Conservation (phyloP, 2,329 filamentous ascomycete genomes). For the Epichloe typhina region DNA sequence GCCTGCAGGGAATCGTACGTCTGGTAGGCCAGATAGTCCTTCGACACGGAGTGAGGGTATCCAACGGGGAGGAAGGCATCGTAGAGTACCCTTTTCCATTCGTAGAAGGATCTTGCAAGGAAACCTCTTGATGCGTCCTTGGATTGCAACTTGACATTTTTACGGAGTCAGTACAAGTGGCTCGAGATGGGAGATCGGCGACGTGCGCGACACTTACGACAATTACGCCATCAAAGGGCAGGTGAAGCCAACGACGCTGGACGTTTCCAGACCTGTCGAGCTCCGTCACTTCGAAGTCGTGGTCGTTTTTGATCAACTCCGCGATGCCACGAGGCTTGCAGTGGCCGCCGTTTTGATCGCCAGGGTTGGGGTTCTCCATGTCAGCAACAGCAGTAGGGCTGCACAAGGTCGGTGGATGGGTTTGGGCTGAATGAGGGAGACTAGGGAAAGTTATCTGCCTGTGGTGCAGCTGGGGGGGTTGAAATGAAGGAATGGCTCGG, state of each 20-base stretch:
- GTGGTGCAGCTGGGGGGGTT: neutral
- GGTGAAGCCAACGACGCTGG: slow-evolving; percentile 22
- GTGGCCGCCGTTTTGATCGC: neutral
- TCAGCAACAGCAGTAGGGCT: neutral
- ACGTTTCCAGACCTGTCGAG: slow-evolving; percentile 25
- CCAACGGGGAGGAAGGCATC: slow-evolving; percentile 76
- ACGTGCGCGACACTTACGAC: slow-evolving; percentile 11
- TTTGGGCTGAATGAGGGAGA: too few relatives aligned
- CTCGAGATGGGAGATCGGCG: neutral
- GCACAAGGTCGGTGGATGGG: too few relatives aligned
- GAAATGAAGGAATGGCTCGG: neutral
- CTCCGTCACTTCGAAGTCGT: slow-evolving; percentile 21
- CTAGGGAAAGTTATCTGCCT: neutral
- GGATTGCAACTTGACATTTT: slow-evolving; percentile 11
- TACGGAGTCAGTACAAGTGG: neutral
- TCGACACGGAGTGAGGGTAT: slow-evolving; percentile 76
- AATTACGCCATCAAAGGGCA: slow-evolving; percentile 12
- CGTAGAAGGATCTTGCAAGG: slow-evolving; percentile 17
- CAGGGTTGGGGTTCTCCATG: neutral
- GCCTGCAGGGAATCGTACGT: slow-evolving; percentile 67
- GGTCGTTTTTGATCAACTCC: slow-evolving; percentile 12
- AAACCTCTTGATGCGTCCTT: slow-evolving; percentile 11
- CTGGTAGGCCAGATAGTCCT: slow-evolving; percentile 68
- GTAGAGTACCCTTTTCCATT: slow-evolving; percentile 30
- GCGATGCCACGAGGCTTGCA: slow-evolving; percentile 10